Evolutionary conservation across 768 basidiomycete species (phyloP).

Genomic region (Butyriboletus loyo): DNA sequence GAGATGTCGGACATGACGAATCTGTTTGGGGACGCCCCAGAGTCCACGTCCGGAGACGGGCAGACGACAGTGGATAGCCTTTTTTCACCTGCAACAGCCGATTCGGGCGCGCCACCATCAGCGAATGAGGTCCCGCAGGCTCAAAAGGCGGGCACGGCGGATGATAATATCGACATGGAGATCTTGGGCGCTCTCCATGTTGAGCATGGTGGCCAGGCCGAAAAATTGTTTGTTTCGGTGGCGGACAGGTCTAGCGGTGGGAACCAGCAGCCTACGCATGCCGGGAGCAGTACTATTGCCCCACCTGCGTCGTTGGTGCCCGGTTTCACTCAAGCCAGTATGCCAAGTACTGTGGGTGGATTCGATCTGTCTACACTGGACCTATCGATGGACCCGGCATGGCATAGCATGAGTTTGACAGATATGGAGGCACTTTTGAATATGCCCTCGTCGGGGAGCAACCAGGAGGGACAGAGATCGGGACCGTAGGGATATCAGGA

Average conservation of each 20-base stretch:
- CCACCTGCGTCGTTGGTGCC: constrained; percentile 43
- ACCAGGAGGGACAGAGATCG: constrained; percentile 24
- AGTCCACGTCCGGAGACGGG: constrained; percentile 33
- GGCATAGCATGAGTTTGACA: constrained; percentile 43
- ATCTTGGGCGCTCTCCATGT: constrained; percentile 36
- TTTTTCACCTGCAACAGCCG: constrained; percentile 47
- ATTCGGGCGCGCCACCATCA: constrained; percentile 16
- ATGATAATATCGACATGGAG: constrained; percentile 31
- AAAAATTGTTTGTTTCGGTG: constrained; percentile 24
- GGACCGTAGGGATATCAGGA: constrained; percentile 11
- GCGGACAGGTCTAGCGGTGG: constrained; percentile 24
- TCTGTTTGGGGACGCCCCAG: constrained; percentile 52
- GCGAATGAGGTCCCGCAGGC: constrained; percentile 13
- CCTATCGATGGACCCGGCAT: constrained; percentile 42
- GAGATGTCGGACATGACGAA: constrained; percentile 50
- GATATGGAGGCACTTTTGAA: constrained; percentile 57
- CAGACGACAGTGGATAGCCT: constrained; percentile 43
- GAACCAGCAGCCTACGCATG: constrained; percentile 11
- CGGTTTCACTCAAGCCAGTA: constrained; percentile 34
- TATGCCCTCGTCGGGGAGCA: constrained; percentile 34
- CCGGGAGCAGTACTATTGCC: constrained; percentile 25
- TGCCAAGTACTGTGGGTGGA: constrained; percentile 21
- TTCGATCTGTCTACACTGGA: constrained; percentile 54
- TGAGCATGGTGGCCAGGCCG: constrained; percentile 14
- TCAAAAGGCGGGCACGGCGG: constrained; percentile 15